Base-by-base conservation (phyloP, 768 basidiomycete species). In the Pleurotus salmoneostramineus region DNA sequence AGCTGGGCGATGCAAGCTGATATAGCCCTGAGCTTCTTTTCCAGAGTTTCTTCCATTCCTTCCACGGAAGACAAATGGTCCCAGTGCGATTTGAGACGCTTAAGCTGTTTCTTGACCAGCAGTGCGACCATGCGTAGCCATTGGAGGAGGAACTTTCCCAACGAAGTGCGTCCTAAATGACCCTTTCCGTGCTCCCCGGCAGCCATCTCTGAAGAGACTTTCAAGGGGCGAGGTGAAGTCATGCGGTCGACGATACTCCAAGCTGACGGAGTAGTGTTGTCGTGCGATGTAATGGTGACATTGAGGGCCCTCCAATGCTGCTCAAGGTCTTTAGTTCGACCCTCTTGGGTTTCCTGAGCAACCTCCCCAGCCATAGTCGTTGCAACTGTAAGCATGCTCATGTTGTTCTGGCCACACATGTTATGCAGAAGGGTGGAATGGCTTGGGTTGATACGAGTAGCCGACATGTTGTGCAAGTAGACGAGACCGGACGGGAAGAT, bases 361-460 rank as follows among this genome's bases (percentile, higher is more conserved):
- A 77, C 73, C 50, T 70, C 69, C 8, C 66, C 70, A 77, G 79
- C 81, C 74, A 75, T 81, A 6, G 74, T 82, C 52, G 81, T 78
- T 40, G 72, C 73, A 55, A 83, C 68, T 43, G 78, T 71, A 48
- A 82, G 76, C 55, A 80, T 78, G 56, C 71, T 70, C 59, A 79
- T 71, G 4, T 75, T 70, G 42, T 64, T 67, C 14, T 71, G 69
- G 33, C 81, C 82, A 59, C 81, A 81, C 15, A 83, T 70, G 51
- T 76, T 72, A 31, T 68, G 68, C 63, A 83, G 81, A 62, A 81
- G 71, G 10, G 71, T 69, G 40, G 81, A 72, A 62, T 80, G 81
- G 62, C 71, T 73, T 33, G 70, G 74, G n/a, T 69, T 68, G 67
- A 79, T 72, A 21, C 73, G 65, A 59, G 72, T 68, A 56, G 76